phyloP scores from a whole-genome alignment of 768 basidiomycete species.

The Amanita molliuscula region DNA sequence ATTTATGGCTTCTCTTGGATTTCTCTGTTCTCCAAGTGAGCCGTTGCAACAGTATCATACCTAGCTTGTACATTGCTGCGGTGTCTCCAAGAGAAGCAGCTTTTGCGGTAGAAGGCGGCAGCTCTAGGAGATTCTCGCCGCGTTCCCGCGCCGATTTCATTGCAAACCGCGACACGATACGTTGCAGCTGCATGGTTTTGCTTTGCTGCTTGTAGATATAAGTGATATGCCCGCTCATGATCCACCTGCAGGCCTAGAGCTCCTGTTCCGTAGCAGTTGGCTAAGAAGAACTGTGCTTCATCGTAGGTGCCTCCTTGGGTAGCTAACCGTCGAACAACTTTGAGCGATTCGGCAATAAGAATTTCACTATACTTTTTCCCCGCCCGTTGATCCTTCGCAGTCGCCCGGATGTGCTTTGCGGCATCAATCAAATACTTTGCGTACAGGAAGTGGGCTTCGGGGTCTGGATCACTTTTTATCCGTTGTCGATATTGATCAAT shows the following conservation, averaged over 20 bases:
- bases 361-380: conserved; percentile 88
- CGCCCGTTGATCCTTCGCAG: conserved; percentile 66
- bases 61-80: conserved; percentile 99
- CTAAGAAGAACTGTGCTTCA: conserved; percentile 97
- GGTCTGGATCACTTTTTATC: conserved; percentile 96
- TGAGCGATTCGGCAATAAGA: conserved; percentile 80
- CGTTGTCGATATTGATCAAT: conserved; percentile 96
- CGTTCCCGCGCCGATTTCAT: conserved; percentile 96
- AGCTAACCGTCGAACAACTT: conserved; percentile 86
- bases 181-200: conserved; percentile 93
- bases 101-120: conserved; percentile 92
- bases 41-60: conserved; percentile 93
- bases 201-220: conserved; percentile 95
- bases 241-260: conserved; percentile 93
- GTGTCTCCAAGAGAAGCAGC: conserved; percentile 95
- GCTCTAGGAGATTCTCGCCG: conserved; percentile 81
- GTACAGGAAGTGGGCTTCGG: conserved; percentile 94
- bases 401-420: conserved; percentile 78
- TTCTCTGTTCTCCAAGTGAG: conserved; percentile 68
- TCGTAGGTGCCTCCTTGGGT: conserved; percentile 88
- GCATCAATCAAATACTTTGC: conserved; percentile 99
- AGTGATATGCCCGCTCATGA: conserved; percentile 94
- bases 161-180: conserved; percentile 97
- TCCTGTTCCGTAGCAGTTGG: conserved; percentile 94
- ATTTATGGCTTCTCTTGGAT: conserved; percentile 84